Base-by-base conservation (phyloP, 2,329 filamentous ascomycete genomes). In the Incumbomyces delicatus region DNA sequence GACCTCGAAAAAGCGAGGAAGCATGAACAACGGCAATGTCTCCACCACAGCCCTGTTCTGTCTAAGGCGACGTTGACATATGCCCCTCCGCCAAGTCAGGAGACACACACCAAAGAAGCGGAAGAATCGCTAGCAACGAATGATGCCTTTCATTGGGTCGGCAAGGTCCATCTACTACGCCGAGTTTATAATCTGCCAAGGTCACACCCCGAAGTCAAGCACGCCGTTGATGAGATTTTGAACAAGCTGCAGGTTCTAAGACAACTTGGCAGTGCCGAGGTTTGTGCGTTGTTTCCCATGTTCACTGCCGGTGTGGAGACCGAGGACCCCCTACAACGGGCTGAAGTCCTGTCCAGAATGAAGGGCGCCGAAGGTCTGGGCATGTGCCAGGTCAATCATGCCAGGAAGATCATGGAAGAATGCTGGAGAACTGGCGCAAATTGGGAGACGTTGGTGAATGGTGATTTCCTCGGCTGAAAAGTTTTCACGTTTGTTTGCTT, bases 251-350 rank as follows among this genome's bases (percentile, higher is more conserved):
- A 70, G 17, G 75, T 74, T 32, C 77, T 92, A 41, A 68, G 78
- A 11, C 67, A 72, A 11, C 82, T 83, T 5, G 81, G 81, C 27
- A 80, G 79, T 13, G 84, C 85, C 0, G 86, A 90, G 63, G 80
- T 78, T 7, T 87, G 84, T 57, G 67, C 86, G 14, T 63, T 92
- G 33, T 89, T 92, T 53, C 86, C 87, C 0, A 80, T 92, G 66
- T 92, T 92, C 63, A 85, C 84, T 1, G 86, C 86, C 1, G 87
- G 86, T 0, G 89, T 85, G 54, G 84, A 92, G 61, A 78, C 80
- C 1, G 67, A 67, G 46, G 74, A 80, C 41, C 58, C 68, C 30
- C 64, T 63, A 2, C 76, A 83, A 55, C 71, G 80, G 41, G 66
- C 67, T 18, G 72, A 77, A 57, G 77, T 90, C 32, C 67, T 85